phyloP scores from a whole-genome alignment of 2,329 filamentous ascomycete genomes.

The Curvularia hawaiiensis region DNA sequence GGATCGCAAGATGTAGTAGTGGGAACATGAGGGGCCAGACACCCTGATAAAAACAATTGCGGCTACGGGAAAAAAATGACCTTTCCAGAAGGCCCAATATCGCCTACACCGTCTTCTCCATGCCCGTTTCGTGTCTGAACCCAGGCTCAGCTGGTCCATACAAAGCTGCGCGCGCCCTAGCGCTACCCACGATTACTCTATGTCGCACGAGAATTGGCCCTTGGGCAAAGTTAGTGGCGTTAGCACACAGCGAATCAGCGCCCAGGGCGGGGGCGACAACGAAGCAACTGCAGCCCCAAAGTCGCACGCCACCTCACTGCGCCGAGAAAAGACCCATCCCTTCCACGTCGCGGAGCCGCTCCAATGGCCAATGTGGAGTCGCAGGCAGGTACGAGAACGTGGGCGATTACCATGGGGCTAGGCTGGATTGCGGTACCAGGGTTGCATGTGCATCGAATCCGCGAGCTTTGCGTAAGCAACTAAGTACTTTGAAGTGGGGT shows the following conservation, averaged over 20 bases:
- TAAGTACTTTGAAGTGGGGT: neutral
- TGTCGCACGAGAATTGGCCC: constrained; percentile 7
- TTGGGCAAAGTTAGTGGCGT: constrained; percentile 15
- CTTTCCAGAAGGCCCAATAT: constrained; percentile 3
- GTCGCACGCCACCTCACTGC: neutral
- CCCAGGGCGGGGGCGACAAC: neutral
- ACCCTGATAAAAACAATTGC: neutral
- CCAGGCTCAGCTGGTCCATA: constrained; percentile 2
- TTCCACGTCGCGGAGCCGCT: neutral
- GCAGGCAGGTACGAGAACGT: neutral
- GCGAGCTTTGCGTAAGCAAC: neutral
- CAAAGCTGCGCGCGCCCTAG: neutral
- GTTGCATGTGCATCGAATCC: neutral
- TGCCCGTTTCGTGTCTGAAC: neutral
- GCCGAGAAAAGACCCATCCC: neutral
- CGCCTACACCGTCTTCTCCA: neutral
- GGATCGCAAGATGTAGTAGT: constrained; percentile 2
- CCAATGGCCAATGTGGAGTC: neutral
- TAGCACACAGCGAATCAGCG: constrained; percentile 2
- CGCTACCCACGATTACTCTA: neutral
- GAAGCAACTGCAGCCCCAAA: neutral
- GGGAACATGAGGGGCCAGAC: constrained; percentile 11
- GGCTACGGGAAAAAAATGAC: neutral
- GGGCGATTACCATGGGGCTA: neutral
- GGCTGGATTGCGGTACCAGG: neutral